Percentiles rank a stretch among this genome's conserved stretches.
Evolutionary conservation across 2,329 filamentous ascomycete genomes (phyloP).

Genomic region (Davidsoniella neocaledoniae): DNA sequence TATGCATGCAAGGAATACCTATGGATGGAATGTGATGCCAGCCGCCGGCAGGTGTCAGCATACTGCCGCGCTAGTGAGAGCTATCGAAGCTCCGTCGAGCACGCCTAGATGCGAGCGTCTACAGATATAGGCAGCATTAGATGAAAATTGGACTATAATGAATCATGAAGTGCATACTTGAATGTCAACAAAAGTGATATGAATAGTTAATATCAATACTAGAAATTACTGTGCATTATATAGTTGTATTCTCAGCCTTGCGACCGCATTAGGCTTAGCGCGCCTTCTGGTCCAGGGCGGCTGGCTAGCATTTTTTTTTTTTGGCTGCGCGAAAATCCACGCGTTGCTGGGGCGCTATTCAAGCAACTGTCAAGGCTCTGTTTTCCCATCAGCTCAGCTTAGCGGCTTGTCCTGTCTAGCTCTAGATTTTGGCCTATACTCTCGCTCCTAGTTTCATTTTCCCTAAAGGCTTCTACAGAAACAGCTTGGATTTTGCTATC

Average conservation of each 20-base stretch:
- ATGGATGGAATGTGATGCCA: neutral
- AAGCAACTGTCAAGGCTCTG: conserved; percentile 6
- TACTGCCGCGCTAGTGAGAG: too few species aligned
- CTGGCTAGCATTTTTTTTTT: conserved; percentile 3
- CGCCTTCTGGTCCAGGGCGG: neutral
- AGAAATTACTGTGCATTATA: too few species aligned
- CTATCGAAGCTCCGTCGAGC: too few species aligned
- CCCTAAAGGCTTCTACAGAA: neutral
- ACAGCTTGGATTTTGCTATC: too few species aligned
- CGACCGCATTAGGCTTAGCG: conserved; percentile 21
- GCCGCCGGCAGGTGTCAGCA: neutral
- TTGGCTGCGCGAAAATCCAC: conserved; percentile 21
- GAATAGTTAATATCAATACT: too few species aligned
- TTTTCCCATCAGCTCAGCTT: neutral
- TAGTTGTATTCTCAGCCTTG: conserved; percentile 18
- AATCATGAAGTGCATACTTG: too few species aligned
- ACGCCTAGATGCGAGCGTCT: too few species aligned
- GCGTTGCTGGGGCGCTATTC: conserved; percentile 20
- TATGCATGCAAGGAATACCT: neutral
- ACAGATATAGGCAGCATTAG: too few species aligned
- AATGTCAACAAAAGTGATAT: too few species aligned
- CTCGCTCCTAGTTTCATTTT: neutral
- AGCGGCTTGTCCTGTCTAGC: neutral
- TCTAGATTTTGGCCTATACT: neutral
- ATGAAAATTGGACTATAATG: too few species aligned